Conservation (phyloP, 768 basidiomycete genomes). For the Kwoniella bestiolae region DNA sequence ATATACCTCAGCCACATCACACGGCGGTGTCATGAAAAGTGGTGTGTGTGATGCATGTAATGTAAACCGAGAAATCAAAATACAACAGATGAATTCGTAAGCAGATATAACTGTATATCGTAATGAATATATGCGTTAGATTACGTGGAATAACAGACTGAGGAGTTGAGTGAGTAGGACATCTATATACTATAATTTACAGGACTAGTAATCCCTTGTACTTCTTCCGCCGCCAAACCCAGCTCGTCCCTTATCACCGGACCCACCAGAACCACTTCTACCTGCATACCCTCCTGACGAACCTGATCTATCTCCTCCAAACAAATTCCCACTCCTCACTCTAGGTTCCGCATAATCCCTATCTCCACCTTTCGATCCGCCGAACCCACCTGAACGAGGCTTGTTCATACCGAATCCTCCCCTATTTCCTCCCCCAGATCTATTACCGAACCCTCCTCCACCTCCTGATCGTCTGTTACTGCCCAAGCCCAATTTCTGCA, state of each 20-base stretch:
- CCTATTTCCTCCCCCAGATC: conserved; percentile 20
- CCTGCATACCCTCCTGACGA: not conserved
- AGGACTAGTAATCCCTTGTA: conserved; percentile 5
- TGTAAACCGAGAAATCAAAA: not conserved
- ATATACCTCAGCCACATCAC: no score
- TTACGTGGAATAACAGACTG: not conserved
- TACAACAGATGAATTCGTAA: not conserved
- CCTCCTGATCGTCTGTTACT: conserved; percentile 41
- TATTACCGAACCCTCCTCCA: conserved; percentile 24
- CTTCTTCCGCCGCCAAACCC: not conserved
- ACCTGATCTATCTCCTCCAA: conserved; percentile 5
- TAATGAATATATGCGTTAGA: not conserved
- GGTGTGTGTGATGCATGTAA: not conserved
- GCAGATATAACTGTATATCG: not conserved
- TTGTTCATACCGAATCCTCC: conserved; percentile 11
- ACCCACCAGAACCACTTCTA: conserved; percentile 12
- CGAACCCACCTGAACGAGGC: conserved; percentile 3
- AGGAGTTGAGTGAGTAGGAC: not conserved
- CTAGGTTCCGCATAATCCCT: not conserved
- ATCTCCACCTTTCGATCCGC: conserved; percentile 3
- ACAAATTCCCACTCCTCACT: conserved; percentile 9
- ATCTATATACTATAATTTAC: not conserved
- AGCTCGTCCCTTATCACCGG: not conserved
- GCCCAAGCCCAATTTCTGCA: conserved; percentile 59
- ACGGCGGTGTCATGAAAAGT: not conserved